A percentile compares a stretch with the other conserved stretches of the same genome.
Evolutionary conservation across 1,284 basidiomycete species (phyloP).

Genomic region (Inonotus hispidus): DNA sequence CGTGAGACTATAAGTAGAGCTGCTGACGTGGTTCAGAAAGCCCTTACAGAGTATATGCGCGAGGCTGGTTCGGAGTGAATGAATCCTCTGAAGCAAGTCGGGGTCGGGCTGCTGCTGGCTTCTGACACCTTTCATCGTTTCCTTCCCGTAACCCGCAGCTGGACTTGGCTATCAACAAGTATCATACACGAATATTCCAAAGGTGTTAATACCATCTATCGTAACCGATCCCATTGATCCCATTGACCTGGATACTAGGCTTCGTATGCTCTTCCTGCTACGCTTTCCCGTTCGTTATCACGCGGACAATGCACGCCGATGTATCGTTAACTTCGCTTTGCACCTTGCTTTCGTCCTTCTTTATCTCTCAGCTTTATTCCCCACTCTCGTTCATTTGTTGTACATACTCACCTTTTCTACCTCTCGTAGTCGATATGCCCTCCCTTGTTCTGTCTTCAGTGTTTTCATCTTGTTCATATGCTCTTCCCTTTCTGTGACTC

Average conservation of each 20-base stretch:
- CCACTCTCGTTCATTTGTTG: neutral
- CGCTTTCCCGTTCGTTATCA: too few relatives aligned
- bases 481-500: neutral
- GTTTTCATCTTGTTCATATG: neutral
- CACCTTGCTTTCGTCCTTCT: neutral
- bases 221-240: too few relatives aligned
- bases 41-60: neutral
- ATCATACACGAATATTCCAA: too few relatives aligned
- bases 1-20: neutral
- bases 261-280: too few relatives aligned
- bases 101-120: neutral
- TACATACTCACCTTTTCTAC: neutral
- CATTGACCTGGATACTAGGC: too few relatives aligned
- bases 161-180: too few relatives aligned
- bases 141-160: too few relatives aligned
- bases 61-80: neutral
- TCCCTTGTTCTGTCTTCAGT: neutral
- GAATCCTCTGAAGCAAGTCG: neutral
- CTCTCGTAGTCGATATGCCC: neutral
- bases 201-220: too few relatives aligned
- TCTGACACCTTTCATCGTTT: neutral
- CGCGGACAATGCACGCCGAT: neutral
- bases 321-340: neutral
- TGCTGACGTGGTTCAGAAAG: neutral
- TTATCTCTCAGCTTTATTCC: neutral